Percentiles rank a stretch among this genome's conserved stretches.
Conservation (phyloP, 1,139 yeast species). For the Saccharomyces hybrid region DNA sequence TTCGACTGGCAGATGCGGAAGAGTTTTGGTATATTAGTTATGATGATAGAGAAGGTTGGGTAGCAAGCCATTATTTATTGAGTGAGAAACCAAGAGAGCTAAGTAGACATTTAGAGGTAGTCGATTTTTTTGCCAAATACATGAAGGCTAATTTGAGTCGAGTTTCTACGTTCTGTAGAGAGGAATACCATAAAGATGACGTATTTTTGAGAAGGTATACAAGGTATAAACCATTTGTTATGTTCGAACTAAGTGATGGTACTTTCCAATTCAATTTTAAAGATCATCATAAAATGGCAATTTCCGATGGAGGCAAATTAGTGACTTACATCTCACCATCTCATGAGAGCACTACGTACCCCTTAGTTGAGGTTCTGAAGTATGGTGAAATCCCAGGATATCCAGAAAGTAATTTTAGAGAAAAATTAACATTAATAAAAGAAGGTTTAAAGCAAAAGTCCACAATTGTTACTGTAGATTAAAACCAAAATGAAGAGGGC, state of each 20-base stretch:
- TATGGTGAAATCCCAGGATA: slow-evolving; percentile 59
- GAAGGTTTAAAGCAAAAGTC: slow-evolving; percentile 32
- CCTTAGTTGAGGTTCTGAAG: slow-evolving; percentile 52
- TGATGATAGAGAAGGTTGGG: slow-evolving; percentile 64
- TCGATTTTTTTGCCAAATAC: slow-evolving; percentile 75
- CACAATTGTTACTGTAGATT: slow-evolving; percentile 24
- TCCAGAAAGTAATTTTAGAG: slow-evolving; percentile 45
- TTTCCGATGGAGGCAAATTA: slow-evolving; percentile 67
- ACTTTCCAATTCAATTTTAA: slow-evolving; percentile 89
- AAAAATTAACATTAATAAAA: slow-evolving; percentile 33
- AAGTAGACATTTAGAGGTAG: slow-evolving; percentile 68
- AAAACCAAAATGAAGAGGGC: slow-evolving; percentile 29
- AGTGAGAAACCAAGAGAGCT: slow-evolving; percentile 53
- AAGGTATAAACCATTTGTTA: slow-evolving; percentile 68
- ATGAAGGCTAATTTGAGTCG: slow-evolving; percentile 76
- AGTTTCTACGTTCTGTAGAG: slow-evolving; percentile 47
- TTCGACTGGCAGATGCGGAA: slow-evolving; percentile 58
- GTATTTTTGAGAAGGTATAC: slow-evolving; percentile 76
- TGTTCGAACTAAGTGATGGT: slow-evolving; percentile 93
- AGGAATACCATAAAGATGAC: slow-evolving; percentile 45
- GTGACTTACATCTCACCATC: slow-evolving; percentile 79
- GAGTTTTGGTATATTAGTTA: slow-evolving; percentile 55
- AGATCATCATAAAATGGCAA: slow-evolving; percentile 84
- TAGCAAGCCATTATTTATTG: slow-evolving; percentile 54
- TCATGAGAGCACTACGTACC: slow-evolving; percentile 64